Percentiles rank a stretch among this genome's conserved stretches.
Conservation (phyloP, 768 basidiomycete species). For the Galerina marginata region DNA sequence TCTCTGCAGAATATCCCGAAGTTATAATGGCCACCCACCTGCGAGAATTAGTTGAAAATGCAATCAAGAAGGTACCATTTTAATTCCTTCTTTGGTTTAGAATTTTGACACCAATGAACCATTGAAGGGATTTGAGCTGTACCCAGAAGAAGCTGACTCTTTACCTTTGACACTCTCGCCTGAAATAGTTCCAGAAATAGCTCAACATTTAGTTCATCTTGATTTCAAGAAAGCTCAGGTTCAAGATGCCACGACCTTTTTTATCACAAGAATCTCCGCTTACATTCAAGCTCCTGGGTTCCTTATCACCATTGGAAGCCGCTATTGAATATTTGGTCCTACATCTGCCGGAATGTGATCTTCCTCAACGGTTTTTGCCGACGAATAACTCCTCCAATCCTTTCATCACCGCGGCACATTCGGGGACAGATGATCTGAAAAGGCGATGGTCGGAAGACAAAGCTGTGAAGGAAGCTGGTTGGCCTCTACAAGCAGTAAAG, state of each 20-base stretch:
- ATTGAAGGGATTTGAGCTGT: conserved; percentile 54
- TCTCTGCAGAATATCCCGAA: conserved; percentile 63
- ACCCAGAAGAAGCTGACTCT: conserved; percentile 50
- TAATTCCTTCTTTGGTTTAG: conserved; percentile 9
- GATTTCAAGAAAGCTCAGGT: conserved; percentile 69
- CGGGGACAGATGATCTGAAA: conserved; percentile 67
- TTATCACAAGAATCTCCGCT: conserved; percentile 62
- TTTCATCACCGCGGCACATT: conserved; percentile 69
- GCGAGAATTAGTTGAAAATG: conserved; percentile 80
- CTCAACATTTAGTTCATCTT: conserved; percentile 60
- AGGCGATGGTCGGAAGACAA: conserved; percentile 82
- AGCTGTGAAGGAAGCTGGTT: conserved; percentile 83
- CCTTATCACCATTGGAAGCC: conserved; percentile 71
- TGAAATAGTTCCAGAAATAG: conserved; percentile 48
- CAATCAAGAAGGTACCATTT: conserved; percentile 69
- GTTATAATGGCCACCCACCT: conserved; percentile 82
- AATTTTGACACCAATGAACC: conserved; percentile 2
- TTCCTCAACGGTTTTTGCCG: conserved; percentile 76
- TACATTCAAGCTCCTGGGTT: conserved; percentile 63
- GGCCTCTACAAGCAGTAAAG: conserved; percentile 74
- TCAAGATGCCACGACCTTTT: conserved; percentile 58
- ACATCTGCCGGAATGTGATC: conserved; percentile 84
- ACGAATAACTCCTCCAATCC: conserved; percentile 68
- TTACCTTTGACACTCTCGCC: conserved; percentile 41
- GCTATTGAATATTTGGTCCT: conserved; percentile 86